Evolutionary conservation across 257 asterid genomes (phyloP).

Genomic region (Nicotiana obtusifolia): DNA sequence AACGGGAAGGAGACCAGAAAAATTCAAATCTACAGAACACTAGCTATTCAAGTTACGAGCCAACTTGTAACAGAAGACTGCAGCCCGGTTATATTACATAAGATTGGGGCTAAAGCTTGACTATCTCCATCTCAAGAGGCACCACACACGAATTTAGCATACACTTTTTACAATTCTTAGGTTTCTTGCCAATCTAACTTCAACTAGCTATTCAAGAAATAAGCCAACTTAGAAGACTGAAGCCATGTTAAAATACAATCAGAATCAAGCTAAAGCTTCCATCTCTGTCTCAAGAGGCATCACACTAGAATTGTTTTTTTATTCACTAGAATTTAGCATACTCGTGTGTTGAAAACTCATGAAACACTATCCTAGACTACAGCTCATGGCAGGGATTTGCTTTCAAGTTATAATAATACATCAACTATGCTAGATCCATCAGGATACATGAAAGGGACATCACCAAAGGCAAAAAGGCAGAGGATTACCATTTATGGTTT

Average conservation of each 20-base stretch:
- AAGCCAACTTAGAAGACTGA: not conserved
- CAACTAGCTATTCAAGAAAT: not conserved
- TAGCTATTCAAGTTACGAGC: not conserved
- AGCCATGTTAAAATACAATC: not conserved
- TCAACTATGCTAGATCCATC: not conserved
- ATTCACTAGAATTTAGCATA: not conserved
- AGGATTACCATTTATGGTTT: conserved; percentile 34
- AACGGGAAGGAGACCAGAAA: not conserved
- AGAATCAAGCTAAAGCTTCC: not conserved
- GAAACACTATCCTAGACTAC: not conserved
- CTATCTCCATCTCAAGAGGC: not conserved
- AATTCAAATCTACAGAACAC: not conserved
- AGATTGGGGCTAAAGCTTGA: not conserved
- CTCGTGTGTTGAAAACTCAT: not conserved
- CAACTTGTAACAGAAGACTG: not conserved
- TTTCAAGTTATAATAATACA: not conserved
- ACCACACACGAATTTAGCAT: not conserved
- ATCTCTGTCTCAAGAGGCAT: not conserved
- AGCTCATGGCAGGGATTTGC: not conserved
- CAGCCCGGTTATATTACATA: not conserved
- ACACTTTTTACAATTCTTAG: not conserved
- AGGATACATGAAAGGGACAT: not conserved
- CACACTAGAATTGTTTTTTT: not conserved
- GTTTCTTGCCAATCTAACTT: not conserved
- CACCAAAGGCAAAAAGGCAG: conserved; percentile 6